Evolutionary conservation across 495 filamentous ascomycete species (phyloP).

Genomic region (Podospora conica): DNA sequence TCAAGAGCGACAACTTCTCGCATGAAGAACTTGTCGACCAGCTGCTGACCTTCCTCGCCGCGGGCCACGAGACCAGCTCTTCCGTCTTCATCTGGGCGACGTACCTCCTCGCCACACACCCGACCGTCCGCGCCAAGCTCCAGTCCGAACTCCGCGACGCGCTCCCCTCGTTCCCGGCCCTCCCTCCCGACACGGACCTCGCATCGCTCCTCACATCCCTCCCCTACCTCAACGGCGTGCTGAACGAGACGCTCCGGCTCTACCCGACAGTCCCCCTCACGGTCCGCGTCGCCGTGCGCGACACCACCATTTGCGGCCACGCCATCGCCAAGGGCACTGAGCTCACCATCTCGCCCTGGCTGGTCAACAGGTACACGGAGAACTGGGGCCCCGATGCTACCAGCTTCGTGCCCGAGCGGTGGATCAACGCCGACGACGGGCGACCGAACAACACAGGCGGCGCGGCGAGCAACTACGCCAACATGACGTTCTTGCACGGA

Average conservation of each 20-base stretch:
- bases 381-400: conserved; percentile 16
- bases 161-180: conserved; percentile 48
- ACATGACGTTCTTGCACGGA: conserved; percentile 55
- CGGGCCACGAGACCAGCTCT: conserved; percentile 61
- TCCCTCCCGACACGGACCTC: conserved; percentile 36
- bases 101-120: conserved; percentile 40
- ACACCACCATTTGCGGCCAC: conserved; percentile 10
- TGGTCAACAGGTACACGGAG: conserved; percentile 11
- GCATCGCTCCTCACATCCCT: conserved; percentile 42
- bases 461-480: conserved; percentile 49
- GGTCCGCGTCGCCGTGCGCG: conserved; percentile 48
- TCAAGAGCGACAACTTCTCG: conserved; percentile 65
- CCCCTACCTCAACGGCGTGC: conserved; percentile 45
- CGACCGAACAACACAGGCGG: conserved; percentile 37
- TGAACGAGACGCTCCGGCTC: conserved; percentile 37
- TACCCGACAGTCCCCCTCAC: conserved; percentile 49
- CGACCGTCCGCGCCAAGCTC: conserved; percentile 38
- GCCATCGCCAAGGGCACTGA: conserved; percentile 16
- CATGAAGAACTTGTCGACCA: conserved; percentile 78
- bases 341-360: conserved; percentile 13
- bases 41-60: conserved; percentile 85
- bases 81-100: conserved; percentile 47
- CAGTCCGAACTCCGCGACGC: conserved; percentile 46
- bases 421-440: conserved; percentile 19
- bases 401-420: conserved; percentile 16